Evolutionary conservation across 2,329 filamentous ascomycete species (phyloP).

Genomic region (Monilinia aucupariae): DNA sequence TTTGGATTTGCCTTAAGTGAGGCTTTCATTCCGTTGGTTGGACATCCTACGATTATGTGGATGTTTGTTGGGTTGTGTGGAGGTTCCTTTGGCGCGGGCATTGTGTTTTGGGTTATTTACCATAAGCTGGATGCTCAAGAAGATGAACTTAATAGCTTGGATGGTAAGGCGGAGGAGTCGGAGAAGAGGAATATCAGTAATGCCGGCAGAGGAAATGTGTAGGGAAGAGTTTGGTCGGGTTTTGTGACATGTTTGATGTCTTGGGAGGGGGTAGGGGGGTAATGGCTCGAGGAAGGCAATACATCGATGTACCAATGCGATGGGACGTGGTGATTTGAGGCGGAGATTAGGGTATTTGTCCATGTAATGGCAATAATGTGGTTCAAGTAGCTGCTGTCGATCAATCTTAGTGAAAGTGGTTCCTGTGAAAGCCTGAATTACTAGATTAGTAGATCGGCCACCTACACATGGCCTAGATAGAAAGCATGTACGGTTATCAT

Average conservation of each 20-base stretch:
- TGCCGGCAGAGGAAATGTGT: background rate
- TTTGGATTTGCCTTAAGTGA: constrained; percentile 48
- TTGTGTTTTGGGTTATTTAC: constrained; percentile 25
- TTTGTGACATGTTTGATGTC: background rate
- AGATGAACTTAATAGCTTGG: constrained; percentile 27
- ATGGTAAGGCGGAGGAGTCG: constrained; percentile 24
- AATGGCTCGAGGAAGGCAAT: background rate
- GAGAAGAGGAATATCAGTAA: constrained; percentile 15
- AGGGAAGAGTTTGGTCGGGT: too few species aligned
- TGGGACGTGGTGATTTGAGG: background rate
- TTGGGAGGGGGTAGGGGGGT: background rate
- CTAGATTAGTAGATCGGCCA: too few species aligned
- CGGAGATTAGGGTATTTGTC: background rate
- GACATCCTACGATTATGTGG: constrained; percentile 42
- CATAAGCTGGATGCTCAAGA: constrained; percentile 24
- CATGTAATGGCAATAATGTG: too few species aligned
- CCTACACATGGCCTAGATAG: background rate
- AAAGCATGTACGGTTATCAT: background rate
- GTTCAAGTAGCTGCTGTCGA: too few species aligned
- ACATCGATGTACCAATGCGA: background rate
- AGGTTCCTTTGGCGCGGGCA: constrained; percentile 19
- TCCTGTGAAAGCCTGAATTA: background rate
- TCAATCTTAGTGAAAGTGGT: too few species aligned
- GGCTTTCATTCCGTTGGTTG: constrained; percentile 40
- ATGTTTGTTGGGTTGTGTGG: constrained; percentile 31